phyloP scores from a whole-genome alignment of 2,329 filamentous ascomycete genomes.

The Gnomoniopsis smithogilvyi region DNA sequence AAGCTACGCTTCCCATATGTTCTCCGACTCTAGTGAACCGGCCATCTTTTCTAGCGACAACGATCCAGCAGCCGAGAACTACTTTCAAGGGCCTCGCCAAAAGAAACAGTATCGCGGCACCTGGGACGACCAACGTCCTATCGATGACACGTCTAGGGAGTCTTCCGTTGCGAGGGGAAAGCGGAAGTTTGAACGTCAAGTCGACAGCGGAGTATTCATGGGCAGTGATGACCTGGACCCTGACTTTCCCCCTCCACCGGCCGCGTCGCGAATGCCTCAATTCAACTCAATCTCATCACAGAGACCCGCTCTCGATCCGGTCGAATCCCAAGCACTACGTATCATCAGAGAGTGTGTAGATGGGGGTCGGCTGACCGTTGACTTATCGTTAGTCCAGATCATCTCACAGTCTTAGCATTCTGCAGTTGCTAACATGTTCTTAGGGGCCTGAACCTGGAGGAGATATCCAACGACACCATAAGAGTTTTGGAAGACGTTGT shows the following conservation, averaged over 20 bases:
- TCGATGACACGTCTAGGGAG: conserved; percentile 17
- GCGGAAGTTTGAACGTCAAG: conserved; percentile 54
- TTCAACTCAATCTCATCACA: not conserved
- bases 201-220: conserved; percentile 66
- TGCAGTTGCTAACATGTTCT: not conserved
- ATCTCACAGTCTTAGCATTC: not conserved
- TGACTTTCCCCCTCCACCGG: conserved; percentile 22
- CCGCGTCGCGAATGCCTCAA: not conserved
- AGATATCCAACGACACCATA: conserved; percentile 55
- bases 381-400: conserved; percentile 51
- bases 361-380: conserved; percentile 54
- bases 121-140: conserved; percentile 63
- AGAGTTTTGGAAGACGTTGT: conserved; percentile 53
- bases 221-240: conserved; percentile 55
- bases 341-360: conserved; percentile 55
- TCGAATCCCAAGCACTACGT: conserved; percentile 39
- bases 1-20: conserved; percentile 29
- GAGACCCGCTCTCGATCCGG: not conserved
- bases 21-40: conserved; percentile 66
- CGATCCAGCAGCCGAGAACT: conserved; percentile 64
- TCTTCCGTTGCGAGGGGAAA: conserved; percentile 29
- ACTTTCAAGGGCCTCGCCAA: conserved; percentile 50
- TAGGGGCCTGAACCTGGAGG: conserved; percentile 45
- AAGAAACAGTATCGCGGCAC: conserved; percentile 64
- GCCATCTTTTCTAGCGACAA: conserved; percentile 71